Evolutionary conservation across 2,329 filamentous ascomycete species (phyloP).

Genomic region (Alternaria triticina): DNA sequence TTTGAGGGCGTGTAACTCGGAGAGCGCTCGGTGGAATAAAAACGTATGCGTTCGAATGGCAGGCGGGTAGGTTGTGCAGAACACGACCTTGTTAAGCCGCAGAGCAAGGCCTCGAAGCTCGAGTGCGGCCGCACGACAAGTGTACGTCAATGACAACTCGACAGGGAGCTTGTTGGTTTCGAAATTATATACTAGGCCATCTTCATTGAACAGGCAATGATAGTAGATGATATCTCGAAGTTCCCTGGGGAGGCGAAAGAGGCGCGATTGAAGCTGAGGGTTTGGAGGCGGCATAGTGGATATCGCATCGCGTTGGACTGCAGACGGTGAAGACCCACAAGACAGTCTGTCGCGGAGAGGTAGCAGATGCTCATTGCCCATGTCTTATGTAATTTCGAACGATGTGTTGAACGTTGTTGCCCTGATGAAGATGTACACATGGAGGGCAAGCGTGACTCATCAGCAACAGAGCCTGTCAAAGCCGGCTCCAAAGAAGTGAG

Average conservation of each 20-base stretch:
- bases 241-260: background rate
- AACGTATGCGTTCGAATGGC: background rate
- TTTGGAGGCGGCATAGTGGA: background rate
- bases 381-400: background rate
- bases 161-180: background rate
- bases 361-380: background rate
- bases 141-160: background rate
- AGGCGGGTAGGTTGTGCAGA: accelerated
- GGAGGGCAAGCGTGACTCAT: background rate
- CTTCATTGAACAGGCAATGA: background rate
- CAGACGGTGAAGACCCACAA: background rate
- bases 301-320: too few species aligned
- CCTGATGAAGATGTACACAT: background rate
- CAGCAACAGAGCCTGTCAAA: background rate
- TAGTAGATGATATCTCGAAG: background rate
- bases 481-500: background rate
- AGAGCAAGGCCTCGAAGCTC: background rate
- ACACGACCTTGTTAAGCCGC: background rate
- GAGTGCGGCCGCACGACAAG: background rate
- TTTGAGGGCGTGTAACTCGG: background rate
- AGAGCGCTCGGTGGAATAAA: background rate
- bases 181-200: background rate
- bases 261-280: background rate
- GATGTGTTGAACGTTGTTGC: background rate
- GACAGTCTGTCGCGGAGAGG: background rate